Base-by-base conservation (phyloP, 208 protist genomes). In the Phytomonas serpens region DNA sequence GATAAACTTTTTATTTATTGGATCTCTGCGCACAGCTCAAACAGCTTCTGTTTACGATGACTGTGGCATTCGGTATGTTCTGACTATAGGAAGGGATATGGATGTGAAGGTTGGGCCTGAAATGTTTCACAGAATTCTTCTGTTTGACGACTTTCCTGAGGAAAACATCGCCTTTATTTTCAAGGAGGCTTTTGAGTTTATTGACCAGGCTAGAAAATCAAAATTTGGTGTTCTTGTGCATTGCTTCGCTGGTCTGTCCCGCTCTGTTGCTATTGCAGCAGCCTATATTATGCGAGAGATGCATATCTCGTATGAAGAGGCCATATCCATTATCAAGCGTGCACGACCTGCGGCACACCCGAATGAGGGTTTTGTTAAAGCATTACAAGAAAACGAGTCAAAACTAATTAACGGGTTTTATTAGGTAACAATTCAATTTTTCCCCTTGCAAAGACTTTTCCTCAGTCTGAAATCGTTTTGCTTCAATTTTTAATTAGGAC, bases 191-290 rank as follows among this genome's bases (percentile, higher is more conserved):
- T 91, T 93, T 64, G 72, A 76, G 0, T 97, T 95, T 68, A 95
- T 97, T 51, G 85, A 95, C 61, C 69, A 85, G 33, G 92, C 89
- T 7, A 73, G 79, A 1, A 72, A 77, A 5, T 68, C 73, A 23
- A 77, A 81, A 61, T 88, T 89, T 42, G 87, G 84, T 16, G 77
- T 97, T 40, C 80, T 97, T 23, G 84, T 97, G 30, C 92, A 97
- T 77, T 97, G 92, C 76, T 97, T 97, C 69, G 92, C 90, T 0
- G 92, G 92, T 13, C 70, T 97, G n/a, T 95, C 90, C 4, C 87
- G 92, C 11, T 97, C 92, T 19, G 92, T 90, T 29, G 87, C 90
- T 7, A 78, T 95, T 23, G 86, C 84, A 0, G 86, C 80, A 3
- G 92, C 92, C 16, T 97, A 97, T 75, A 67, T 97, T 6, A 97